phyloP scores from a whole-genome alignment of 2,329 filamentous ascomycete species.

The Colletotrichum sp. region DNA sequence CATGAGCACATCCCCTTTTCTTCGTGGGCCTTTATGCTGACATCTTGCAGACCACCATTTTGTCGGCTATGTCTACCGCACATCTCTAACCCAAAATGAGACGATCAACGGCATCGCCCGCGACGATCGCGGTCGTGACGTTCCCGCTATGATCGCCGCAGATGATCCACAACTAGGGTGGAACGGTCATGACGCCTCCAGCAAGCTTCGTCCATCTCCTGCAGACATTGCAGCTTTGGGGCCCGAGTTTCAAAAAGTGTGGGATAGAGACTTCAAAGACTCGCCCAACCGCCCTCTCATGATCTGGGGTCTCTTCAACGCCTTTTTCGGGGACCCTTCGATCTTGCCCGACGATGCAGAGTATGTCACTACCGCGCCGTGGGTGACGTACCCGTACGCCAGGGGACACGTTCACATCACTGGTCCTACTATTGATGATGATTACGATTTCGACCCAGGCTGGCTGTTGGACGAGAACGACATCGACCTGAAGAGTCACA shows the following conservation, averaged over 20 bases:
- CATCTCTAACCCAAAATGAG: conserved; percentile 42
- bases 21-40: rapidly evolving
- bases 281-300: conserved; percentile 28
- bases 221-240: conserved; percentile 55
- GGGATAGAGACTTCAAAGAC: conserved; percentile 53
- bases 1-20: rapidly evolving
- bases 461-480: conserved; percentile 52
- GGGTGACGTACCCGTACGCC: conserved; percentile 64
- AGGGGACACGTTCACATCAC: conserved; percentile 63
- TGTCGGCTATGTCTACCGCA: conserved; percentile 54
- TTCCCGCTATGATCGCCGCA: conserved; percentile 20
- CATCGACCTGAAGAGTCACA: conserved; percentile 63
- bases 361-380: conserved; percentile 56
- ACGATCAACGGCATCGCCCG: conserved; percentile 56
- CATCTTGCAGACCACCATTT: conserved; percentile 30
- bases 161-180: conserved; percentile 50
- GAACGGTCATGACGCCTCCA: conserved; percentile 57
- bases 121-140: conserved; percentile 39
- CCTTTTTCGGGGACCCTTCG: conserved; percentile 39
- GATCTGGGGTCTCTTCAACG: conserved; percentile 24
- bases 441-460: conserved; percentile 55
- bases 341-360: conserved; percentile 37
- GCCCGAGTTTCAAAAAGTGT: conserved; percentile 52
- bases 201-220: conserved; percentile 58
- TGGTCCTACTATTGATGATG: conserved; percentile 34